A percentile compares a stretch with the other conserved stretches of the same genome.
Evolutionary conservation across 1,139 yeast species (phyloP).

Genomic region (Pichia sp.): DNA sequence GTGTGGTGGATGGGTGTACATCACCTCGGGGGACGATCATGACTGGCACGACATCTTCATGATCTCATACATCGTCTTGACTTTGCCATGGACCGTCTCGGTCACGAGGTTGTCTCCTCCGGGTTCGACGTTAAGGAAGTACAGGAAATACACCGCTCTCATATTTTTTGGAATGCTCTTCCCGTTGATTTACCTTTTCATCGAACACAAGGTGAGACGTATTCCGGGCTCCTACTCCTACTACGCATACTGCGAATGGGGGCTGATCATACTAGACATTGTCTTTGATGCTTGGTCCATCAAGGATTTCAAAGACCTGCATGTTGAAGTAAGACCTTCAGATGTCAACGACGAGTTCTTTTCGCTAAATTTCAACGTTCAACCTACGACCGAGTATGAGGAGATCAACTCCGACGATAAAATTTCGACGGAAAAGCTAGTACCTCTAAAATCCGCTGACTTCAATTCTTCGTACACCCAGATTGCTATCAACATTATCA

Average conservation of each 20-base stretch:
- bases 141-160: conserved; percentile 51
- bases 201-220: conserved; percentile 86
- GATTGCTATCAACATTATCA: conserved; percentile 45
- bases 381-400: conserved; percentile 4
- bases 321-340: conserved; percentile 38
- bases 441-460: conserved; percentile 26
- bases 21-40: conserved; percentile 95
- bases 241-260: conserved; percentile 95
- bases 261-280: conserved; percentile 74
- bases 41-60: conserved; percentile 94
- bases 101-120: conserved; percentile 54
- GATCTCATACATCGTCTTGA: conserved; percentile 82
- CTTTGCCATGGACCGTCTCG: conserved; percentile 84
- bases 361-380: conserved; percentile 25
- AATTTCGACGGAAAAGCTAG: conserved; percentile 7
- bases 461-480: conserved; percentile 36
- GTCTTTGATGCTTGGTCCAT: conserved; percentile 79
- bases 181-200: conserved; percentile 84
- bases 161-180: conserved; percentile 66
- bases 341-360: conserved; percentile 30
- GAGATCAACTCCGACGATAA: neutral
- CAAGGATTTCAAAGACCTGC: conserved; percentile 59
- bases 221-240: conserved; percentile 92
- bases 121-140: conserved; percentile 43
- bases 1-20: conserved; percentile 99